Conservation (phyloP, 257 asterid species). For the Penstemon newberryi region DNA sequence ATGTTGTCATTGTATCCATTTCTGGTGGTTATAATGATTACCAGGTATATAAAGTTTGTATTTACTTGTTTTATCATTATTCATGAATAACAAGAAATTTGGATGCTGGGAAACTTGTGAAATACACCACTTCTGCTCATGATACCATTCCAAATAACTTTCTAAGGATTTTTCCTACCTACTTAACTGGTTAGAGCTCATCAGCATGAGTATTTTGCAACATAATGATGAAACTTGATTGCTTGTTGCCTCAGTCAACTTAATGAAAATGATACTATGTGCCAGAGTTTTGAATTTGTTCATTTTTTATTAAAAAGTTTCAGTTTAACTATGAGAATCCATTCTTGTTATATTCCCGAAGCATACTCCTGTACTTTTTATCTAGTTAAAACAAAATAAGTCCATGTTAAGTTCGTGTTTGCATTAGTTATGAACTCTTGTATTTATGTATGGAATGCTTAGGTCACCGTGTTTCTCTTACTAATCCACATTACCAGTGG, state of each 20-base stretch:
- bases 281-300: not conserved
- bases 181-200: slow-evolving; percentile 14
- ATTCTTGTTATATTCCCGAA: slow-evolving; percentile 1
- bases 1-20: slow-evolving; percentile 72
- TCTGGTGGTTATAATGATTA: slow-evolving; percentile 97
- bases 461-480: not conserved
- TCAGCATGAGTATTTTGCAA: slow-evolving; percentile 14
- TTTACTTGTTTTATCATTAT: slow-evolving; percentile 13
- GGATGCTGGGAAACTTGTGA: slow-evolving; percentile 15
- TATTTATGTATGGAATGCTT: not conserved
- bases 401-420: not conserved
- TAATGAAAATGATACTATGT: slow-evolving; percentile 9
- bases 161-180: slow-evolving; percentile 2
- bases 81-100: slow-evolving; percentile 15
- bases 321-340: not conserved
- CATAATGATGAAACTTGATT: slow-evolving; percentile 9
- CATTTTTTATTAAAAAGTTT: not conserved
- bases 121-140: slow-evolving; percentile 5
- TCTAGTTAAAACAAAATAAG: not conserved
- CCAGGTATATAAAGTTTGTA: slow-evolving; percentile 58
- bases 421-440: not conserved
- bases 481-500: slow-evolving; percentile 1
- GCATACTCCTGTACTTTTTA: not conserved
- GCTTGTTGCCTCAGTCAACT: slow-evolving; percentile 2
- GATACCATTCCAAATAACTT: slow-evolving; percentile 5